Base-by-base conservation (phyloP, 441 rosid species). In the Melastoma candidum region DNA sequence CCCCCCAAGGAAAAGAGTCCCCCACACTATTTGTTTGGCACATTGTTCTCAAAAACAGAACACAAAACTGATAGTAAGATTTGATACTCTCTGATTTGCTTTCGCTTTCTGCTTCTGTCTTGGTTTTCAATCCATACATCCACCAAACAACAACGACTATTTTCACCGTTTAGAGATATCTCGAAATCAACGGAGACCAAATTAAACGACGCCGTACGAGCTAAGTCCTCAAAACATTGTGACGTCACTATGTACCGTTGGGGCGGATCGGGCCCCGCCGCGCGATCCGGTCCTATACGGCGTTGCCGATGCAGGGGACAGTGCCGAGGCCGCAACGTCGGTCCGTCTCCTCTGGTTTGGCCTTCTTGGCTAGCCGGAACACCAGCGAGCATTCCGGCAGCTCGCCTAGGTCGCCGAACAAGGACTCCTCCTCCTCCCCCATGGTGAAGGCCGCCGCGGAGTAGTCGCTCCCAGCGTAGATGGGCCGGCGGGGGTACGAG, bases 341-440 rank as follows among this genome's bases (percentile, higher is more conserved):
- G 25, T 47, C 66, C 59, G 60, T 59, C 17, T 61, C 71, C 68
- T 72, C 68, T 43, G 66, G 48, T 3, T 46, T 63, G 11, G 59
- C 66, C 0, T 50, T 26, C 1, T 36, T 36, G 27, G 68, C 67
- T 46, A 63, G 70, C 32, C 81, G 58, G 61, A 71, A 73, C 11
- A 71, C 81, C 11, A 67, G 47, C 22, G 76, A 71, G 45, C 72
- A 73, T 44, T 77, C 78, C 63, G 81, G 81, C 45, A 77, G 51
- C 58, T 77, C 81, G 0, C 67, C 81, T 4, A 77, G 72, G 51
- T 77, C 81, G n/a, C 70, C 68, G 47, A 66, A 77, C 44, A 77
- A 36, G 2, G 76, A 66, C 11, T 70, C 81, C 29, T 77, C 78
- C 58, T 73, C 78, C 1, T 70, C 76, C 60, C 60, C 57, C 49